Percentiles rank a stretch among this genome's conserved stretches.
Evolutionary conservation across 345 rosid species (phyloP).

Genomic region (Ricinus communis): DNA sequence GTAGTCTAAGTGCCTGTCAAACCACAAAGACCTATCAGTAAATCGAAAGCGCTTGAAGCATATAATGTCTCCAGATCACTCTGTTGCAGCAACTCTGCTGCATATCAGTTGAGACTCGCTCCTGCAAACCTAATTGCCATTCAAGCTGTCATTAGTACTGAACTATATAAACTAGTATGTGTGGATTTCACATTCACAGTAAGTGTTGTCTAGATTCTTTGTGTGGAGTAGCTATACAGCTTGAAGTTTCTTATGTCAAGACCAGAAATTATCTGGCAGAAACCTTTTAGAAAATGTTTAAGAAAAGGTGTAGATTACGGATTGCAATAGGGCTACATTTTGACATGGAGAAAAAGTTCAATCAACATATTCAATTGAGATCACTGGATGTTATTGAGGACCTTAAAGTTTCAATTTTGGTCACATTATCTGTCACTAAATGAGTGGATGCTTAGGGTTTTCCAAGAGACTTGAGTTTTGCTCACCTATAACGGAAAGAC

Average conservation of each 20-base stretch:
- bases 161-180: background rate
- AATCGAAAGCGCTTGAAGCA: background rate
- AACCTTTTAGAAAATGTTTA: no score
- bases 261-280: background rate
- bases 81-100: background rate
- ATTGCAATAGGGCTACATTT: background rate
- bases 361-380: background rate
- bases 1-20: background rate
- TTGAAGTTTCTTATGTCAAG: background rate
- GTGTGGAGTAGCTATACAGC: background rate
- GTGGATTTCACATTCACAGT: background rate
- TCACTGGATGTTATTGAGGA: no score
- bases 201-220: background rate
- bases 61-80: background rate
- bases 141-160: background rate
- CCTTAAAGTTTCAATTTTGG: no score
- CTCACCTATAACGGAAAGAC: background rate
- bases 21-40: background rate
- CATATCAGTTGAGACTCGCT: background rate
- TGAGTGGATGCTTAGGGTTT: slow-evolving; percentile 7
- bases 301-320: background rate
- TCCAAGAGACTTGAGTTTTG: no score
- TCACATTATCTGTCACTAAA: background rate
- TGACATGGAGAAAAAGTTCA: background rate
- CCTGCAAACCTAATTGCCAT: background rate